Evolutionary conservation across 768 basidiomycete genomes (phyloP).

Genomic region (Suillus alpinus): DNA sequence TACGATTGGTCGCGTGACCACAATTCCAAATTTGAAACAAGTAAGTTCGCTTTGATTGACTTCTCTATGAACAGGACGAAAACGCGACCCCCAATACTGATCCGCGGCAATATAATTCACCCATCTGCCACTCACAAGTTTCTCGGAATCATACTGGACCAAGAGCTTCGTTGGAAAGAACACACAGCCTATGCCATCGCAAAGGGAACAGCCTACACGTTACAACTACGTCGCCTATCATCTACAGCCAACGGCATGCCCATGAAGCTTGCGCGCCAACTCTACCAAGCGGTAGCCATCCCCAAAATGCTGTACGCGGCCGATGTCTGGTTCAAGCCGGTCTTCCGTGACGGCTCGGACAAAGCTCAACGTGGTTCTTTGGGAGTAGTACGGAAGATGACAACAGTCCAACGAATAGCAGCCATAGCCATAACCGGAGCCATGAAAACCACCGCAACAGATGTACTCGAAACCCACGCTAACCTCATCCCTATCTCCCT

Average conservation of each 20-base stretch:
- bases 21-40: too few relatives aligned
- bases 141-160: background rate
- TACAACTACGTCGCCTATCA: slow-evolving; percentile 8
- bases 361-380: slow-evolving; percentile 2
- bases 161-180: background rate
- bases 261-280: slow-evolving; percentile 14
- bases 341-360: background rate
- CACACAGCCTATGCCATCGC: background rate
- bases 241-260: slow-evolving; percentile 14
- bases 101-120: background rate
- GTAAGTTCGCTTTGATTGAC: slow-evolving; percentile 5
- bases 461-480: slow-evolving; percentile 17
- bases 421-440: slow-evolving; percentile 11
- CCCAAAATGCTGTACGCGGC: background rate
- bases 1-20: too few relatives aligned
- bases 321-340: slow-evolving; percentile 25
- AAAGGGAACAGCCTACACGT: background rate
- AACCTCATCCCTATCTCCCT: slow-evolving; percentile 15
- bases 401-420: background rate
- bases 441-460: slow-evolving; percentile 14
- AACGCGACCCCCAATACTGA: background rate
- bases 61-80: background rate
- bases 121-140: background rate
- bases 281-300: slow-evolving; percentile 22
- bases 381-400: slow-evolving; percentile 3